A percentile compares a stretch with the other conserved stretches of the same genome.
phyloP scores from a whole-genome alignment of 306 rosid genomes.

The Fagus crenata region DNA sequence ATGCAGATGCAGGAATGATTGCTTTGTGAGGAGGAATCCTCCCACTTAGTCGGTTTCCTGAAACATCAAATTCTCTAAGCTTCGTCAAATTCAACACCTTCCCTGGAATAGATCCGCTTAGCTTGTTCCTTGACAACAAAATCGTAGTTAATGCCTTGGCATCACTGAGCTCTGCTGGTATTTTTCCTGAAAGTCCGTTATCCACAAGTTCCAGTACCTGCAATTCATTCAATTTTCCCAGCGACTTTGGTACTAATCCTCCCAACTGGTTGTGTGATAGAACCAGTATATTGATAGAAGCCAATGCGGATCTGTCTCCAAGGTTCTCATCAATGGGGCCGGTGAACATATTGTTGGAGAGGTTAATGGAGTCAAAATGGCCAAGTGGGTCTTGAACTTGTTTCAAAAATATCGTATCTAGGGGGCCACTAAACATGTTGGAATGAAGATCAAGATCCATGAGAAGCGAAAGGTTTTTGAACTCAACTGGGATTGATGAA shows the following conservation, averaged over 20 bases:
- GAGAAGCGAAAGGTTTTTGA: slow-evolving; percentile 40
- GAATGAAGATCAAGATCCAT: slow-evolving; percentile 58
- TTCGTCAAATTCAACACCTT: slow-evolving; percentile 41
- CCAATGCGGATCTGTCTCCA: slow-evolving; percentile 41
- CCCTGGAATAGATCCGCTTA: slow-evolving; percentile 49
- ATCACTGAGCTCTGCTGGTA: slow-evolving; percentile 46
- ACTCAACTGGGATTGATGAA: slow-evolving; percentile 45
- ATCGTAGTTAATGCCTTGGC: slow-evolving; percentile 24
- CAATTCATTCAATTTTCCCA: slow-evolving; percentile 39
- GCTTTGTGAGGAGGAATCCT: slow-evolving; percentile 46
- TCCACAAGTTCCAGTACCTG: slow-evolving; percentile 36
- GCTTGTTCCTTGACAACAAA: slow-evolving; percentile 41
- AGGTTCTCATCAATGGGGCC: slow-evolving; percentile 38
- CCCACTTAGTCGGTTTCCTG: slow-evolving; percentile 41
- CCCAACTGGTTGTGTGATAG: slow-evolving; percentile 42
- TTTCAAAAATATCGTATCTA: slow-evolving; percentile 37
- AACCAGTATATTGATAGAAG: slow-evolving; percentile 33
- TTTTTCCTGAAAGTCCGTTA: slow-evolving; percentile 37
- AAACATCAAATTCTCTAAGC: slow-evolving; percentile 45
- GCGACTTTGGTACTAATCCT: slow-evolving; percentile 50
- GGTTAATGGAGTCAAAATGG: slow-evolving; percentile 45
- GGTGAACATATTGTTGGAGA: slow-evolving; percentile 43
- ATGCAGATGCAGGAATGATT: slow-evolving; percentile 41
- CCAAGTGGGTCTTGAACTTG: slow-evolving; percentile 43
- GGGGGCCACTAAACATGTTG: slow-evolving; percentile 46